A percentile compares a stretch with the other conserved stretches of the same genome.
Evolutionary conservation across 1,284 basidiomycete genomes (phyloP).

Genomic region (Melampsora larici-populina): DNA sequence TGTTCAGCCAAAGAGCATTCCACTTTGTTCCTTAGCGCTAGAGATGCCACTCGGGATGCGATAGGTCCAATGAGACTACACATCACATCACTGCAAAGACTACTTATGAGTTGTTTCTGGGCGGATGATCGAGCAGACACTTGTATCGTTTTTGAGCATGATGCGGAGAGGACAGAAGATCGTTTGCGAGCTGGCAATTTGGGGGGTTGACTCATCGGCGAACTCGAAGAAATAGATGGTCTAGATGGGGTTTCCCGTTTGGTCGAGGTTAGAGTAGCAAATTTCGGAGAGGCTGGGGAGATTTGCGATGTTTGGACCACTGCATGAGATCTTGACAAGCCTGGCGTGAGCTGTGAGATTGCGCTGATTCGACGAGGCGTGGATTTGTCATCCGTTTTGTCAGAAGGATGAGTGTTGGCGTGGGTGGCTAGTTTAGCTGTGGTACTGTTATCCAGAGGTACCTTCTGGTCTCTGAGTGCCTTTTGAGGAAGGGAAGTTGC

Average conservation of each 20-base stretch:
- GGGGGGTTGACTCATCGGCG: neutral
- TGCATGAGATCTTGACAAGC: neutral
- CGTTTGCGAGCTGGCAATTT: neutral
- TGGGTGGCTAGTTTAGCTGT: neutral
- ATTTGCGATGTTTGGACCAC: neutral
- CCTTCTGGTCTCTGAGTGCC: neutral
- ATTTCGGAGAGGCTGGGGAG: neutral
- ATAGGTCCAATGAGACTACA: conserved; percentile 22
- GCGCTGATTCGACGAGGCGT: neutral
- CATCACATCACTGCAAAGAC: conserved; percentile 12
- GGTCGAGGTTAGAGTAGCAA: neutral
- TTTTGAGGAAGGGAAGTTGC: neutral
- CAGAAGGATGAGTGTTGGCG: neutral
- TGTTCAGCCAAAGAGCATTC: conserved; percentile 9
- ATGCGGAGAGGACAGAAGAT: neutral
- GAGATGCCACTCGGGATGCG: conserved; percentile 23
- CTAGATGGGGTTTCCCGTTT: neutral
- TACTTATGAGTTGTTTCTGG: neutral
- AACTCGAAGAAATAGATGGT: neutral
- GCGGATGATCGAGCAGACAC: conserved; percentile 5
- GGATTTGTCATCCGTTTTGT: neutral
- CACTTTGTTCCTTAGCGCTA: conserved; percentile 19
- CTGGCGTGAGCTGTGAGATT: neutral
- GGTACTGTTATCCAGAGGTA: neutral
- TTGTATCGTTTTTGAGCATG: neutral